Percentiles rank a stretch among this genome's conserved stretches.
phyloP scores from a whole-genome alignment of 2,329 filamentous ascomycete species.

The Chrysoporthe puriensis region DNA sequence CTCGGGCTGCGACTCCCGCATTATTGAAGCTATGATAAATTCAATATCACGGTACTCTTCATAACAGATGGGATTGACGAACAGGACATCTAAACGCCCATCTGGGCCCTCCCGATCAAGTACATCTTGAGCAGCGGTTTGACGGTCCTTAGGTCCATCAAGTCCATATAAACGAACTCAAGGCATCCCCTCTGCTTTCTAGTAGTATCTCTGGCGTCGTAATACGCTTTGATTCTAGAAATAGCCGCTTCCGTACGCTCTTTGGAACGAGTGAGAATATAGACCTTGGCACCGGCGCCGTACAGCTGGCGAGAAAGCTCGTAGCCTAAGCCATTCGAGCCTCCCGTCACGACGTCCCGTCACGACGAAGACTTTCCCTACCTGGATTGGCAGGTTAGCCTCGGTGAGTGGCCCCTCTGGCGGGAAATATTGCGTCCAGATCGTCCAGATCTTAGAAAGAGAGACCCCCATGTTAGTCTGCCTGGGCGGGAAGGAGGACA shows the following conservation, averaged over 20 bases:
- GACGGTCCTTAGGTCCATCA: conserved; percentile 31
- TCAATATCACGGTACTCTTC: neutral
- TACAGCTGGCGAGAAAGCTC: conserved; percentile 57
- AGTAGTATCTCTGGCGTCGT: conserved; percentile 13
- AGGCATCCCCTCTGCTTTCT: conserved; percentile 25
- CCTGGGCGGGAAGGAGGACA: neutral
- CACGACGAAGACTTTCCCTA: conserved; percentile 45
- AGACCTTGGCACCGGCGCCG: conserved; percentile 51
- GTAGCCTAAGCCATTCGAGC: conserved; percentile 43
- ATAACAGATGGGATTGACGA: neutral
- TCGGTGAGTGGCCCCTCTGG: conserved; percentile 29
- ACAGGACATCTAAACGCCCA: conserved; percentile 31
- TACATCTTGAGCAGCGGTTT: conserved; percentile 29
- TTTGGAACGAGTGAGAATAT: conserved; percentile 48
- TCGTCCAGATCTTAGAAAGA: conserved; percentile 6
- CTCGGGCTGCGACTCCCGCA: conserved; percentile 31
- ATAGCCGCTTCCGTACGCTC: conserved; percentile 31
- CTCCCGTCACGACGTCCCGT: conserved; percentile 55
- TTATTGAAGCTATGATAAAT: conserved; percentile 30
- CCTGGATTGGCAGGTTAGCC: conserved; percentile 28
- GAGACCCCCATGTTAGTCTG: conserved; percentile 21
- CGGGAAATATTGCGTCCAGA: conserved; percentile 33
- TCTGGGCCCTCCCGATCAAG: conserved; percentile 24
- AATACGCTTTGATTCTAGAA: conserved; percentile 29
- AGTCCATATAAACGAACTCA: conserved; percentile 31